Percentiles rank a stretch among this genome's conserved stretches.
These are phyloP conservation scores for Trametes cingulata DNA, from an alignment of 768 basidiomycete genomes.

Conservation along the genomic window DNA sequence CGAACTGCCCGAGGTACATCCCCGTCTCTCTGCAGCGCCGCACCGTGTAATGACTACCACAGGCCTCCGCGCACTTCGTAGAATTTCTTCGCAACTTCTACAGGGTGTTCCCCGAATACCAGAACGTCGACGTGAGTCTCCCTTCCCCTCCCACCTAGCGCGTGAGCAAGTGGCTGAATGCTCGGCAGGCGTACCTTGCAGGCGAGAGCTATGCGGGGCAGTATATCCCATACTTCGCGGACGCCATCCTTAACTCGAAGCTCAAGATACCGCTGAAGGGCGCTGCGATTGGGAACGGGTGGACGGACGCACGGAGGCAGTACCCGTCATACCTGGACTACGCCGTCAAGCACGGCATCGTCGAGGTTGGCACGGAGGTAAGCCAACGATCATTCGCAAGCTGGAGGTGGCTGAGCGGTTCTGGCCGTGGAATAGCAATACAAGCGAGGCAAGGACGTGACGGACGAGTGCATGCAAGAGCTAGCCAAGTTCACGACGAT, in stretches of 20 bases:
- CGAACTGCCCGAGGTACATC: slow-evolving; percentile 64
- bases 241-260: slow-evolving; percentile 67
- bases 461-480: slow-evolving; percentile 59
- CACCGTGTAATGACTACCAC: slow-evolving; percentile 15
- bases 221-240: slow-evolving; percentile 95
- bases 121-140: slow-evolving; percentile 70
- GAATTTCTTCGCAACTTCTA: slow-evolving; percentile 90
- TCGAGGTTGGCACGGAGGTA: slow-evolving; percentile 73
- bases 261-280: slow-evolving; percentile 70
- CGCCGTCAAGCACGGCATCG: slow-evolving; percentile 72
- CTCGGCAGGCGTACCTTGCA: slow-evolving; percentile 84
- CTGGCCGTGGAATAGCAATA: slow-evolving; percentile 48
- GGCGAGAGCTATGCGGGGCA: slow-evolving; percentile 98
- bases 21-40: background rate
- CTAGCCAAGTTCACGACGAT: slow-evolving; percentile 42
- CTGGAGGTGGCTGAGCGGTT: background rate
- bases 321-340: slow-evolving; percentile 91
- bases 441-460: slow-evolving; percentile 53
- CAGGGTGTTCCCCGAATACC: slow-evolving; percentile 86
- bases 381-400: slow-evolving; percentile 18
- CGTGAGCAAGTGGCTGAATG: background rate
- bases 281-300: slow-evolving; percentile 93
- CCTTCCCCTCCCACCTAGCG: slow-evolving; percentile 1
- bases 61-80: slow-evolving; percentile 79
- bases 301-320: slow-evolving; percentile 90